Percentiles rank a stretch among this genome's conserved stretches.
These are phyloP conservation scores for Larix kaempferi DNA, from an alignment of 75 land plant genomes.

Conservation along the genomic window DNA sequence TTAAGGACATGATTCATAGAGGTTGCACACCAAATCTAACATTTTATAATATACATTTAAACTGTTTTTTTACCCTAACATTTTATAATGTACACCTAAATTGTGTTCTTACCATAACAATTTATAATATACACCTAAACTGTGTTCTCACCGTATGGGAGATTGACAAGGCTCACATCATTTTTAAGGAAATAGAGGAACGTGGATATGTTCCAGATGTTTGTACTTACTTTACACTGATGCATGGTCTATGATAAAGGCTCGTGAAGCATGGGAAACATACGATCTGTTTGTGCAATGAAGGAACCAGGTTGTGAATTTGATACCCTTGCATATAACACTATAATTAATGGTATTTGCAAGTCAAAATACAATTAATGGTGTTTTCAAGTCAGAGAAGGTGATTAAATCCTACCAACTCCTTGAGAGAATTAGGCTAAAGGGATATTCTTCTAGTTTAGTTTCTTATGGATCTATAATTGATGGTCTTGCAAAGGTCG, in stretches of 20 bases:
- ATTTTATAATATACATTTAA: constrained; percentile 64
- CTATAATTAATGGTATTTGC: constrained; percentile 65
- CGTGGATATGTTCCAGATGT: constrained; percentile 57
- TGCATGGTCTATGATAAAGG: constrained; percentile 56
- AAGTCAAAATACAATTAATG: constrained; percentile 70
- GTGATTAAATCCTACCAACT: constrained; percentile 78
- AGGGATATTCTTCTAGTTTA: constrained; percentile 45
- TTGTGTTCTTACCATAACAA: constrained; percentile 55
- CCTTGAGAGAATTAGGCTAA: constrained; percentile 70
- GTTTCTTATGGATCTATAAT: constrained; percentile 65
- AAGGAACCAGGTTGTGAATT: constrained; percentile 63
- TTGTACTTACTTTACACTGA: constrained; percentile 67
- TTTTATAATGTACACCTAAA: constrained; percentile 66
- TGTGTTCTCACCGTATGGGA: constrained; percentile 60
- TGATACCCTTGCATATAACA: constrained; percentile 66
- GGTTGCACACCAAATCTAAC: constrained; percentile 63
- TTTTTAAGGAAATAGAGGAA: constrained; percentile 62
- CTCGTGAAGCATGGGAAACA: constrained; percentile 59
- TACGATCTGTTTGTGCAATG: constrained; percentile 58
- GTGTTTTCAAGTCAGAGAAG: constrained; percentile 68
- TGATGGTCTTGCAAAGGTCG: constrained; percentile 74
- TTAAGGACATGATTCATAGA: background rate
- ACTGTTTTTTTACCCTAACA: no score
- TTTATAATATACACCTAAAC: constrained; percentile 66
- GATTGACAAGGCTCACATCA: constrained; percentile 44